Percentiles rank a stretch among this genome's conserved stretches.
These are phyloP conservation scores for Sporobolomyces roseus DNA, from an alignment of 768 basidiomycete species.

Conservation along the genomic window DNA sequence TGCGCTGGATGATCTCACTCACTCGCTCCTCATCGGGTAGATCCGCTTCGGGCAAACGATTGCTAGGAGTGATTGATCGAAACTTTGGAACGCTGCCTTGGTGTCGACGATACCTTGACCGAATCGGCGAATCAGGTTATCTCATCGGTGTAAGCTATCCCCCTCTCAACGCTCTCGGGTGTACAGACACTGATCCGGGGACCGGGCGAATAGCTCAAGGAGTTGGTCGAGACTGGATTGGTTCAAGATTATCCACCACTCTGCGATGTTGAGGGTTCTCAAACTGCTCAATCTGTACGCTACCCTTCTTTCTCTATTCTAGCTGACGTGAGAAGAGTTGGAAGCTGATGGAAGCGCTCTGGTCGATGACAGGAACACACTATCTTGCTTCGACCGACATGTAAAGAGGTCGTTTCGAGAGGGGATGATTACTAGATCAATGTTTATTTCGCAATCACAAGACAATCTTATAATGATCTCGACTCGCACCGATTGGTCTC, in stretches of 20 bases:
- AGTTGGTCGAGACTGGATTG: slow-evolving; percentile 79
- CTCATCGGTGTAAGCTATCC: slow-evolving; percentile 65
- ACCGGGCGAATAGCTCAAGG: slow-evolving; percentile 63
- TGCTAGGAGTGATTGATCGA: slow-evolving; percentile 80
- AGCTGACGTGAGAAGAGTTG: no score
- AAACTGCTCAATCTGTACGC: slow-evolving; percentile 74
- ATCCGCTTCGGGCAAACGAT: slow-evolving; percentile 68
- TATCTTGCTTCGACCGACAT: slow-evolving; percentile 53
- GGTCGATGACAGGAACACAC: slow-evolving; percentile 51
- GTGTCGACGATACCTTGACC: slow-evolving; percentile 90
- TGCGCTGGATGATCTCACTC: slow-evolving; percentile 17
- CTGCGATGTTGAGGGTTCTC: slow-evolving; percentile 62
- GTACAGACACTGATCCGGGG: background rate
- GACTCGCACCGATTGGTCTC: no score
- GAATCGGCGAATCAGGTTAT: slow-evolving; percentile 86
- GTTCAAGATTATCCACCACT: slow-evolving; percentile 91
- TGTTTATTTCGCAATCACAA: no score
- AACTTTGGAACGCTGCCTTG: slow-evolving; percentile 94
- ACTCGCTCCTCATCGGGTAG: slow-evolving; percentile 45
- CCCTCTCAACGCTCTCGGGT: background rate
- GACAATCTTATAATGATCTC: no score
- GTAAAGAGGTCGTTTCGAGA: slow-evolving; percentile 54
- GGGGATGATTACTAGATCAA: slow-evolving; percentile 54
- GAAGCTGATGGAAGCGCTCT: background rate
- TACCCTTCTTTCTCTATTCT: background rate